Evolutionary conservation across 768 basidiomycete genomes (phyloP).

Genomic region (Austroboletus eburneus): DNA sequence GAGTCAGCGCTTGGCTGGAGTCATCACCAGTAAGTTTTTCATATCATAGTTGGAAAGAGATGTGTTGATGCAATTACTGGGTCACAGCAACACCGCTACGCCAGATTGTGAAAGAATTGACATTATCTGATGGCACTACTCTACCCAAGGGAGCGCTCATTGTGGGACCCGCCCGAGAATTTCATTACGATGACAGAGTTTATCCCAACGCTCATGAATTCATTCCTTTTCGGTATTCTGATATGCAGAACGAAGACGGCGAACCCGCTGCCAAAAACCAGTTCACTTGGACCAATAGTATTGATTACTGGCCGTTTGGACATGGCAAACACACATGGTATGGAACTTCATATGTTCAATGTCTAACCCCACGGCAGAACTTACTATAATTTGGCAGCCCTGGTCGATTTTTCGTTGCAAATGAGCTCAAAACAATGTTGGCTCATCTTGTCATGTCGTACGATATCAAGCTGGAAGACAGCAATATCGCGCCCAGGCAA

Average conservation of each 20-base stretch:
- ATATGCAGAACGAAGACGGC: neutral
- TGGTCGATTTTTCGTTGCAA: neutral
- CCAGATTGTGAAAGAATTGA: neutral
- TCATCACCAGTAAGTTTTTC: neutral
- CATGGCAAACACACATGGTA: neutral
- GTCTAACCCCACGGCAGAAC: neutral
- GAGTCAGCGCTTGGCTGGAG: neutral
- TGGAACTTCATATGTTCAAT: neutral
- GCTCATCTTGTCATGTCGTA: neutral
- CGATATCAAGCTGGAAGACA: neutral
- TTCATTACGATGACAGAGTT: neutral
- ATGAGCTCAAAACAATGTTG: neutral
- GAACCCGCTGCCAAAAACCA: neutral
- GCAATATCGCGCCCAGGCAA: too few relatives aligned
- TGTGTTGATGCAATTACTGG: neutral
- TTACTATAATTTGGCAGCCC: neutral
- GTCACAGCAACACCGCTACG: neutral
- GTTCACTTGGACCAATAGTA: neutral
- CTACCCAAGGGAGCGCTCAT: neutral
- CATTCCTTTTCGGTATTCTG: neutral
- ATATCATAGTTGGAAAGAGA: neutral
- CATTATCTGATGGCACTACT: neutral
- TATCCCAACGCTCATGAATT: neutral
- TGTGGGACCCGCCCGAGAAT: neutral
- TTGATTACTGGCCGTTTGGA: neutral